These are phyloP conservation scores for Alloteropsis semialata DNA, from an alignment of 176 grass and related monocot species.

Conservation along the genomic window DNA sequence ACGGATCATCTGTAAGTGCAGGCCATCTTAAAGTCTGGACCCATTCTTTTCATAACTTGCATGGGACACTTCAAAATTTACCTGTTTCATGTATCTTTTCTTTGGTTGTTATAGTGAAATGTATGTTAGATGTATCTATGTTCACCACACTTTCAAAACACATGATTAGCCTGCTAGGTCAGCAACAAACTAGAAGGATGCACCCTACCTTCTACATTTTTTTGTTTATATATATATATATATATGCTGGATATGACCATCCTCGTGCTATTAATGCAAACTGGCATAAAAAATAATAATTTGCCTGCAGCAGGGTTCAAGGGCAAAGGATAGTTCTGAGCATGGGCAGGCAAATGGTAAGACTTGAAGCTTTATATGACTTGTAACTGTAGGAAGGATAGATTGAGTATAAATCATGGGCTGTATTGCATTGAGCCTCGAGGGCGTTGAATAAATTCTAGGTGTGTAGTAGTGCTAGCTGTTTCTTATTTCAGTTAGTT, in stretches of 20 bases:
- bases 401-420: too few relatives aligned
- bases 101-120: background rate
- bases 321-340: conserved; percentile 52
- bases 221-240: conserved; percentile 31
- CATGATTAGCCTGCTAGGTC: conserved; percentile 15
- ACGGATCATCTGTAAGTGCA: background rate
- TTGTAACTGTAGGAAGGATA: too few relatives aligned
- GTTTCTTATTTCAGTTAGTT: too few relatives aligned
- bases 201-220: background rate
- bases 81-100: background rate
- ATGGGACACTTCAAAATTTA: background rate
- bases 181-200: conserved; percentile 23
- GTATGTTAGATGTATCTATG: conserved; percentile 3
- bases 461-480: too few relatives aligned
- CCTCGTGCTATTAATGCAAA: conserved; percentile 14
- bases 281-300: conserved; percentile 16
- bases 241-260: conserved; percentile 17
- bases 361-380: conserved; percentile 1
- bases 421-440: too few relatives aligned
- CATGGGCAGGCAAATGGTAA: conserved; percentile 44
- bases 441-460: too few relatives aligned
- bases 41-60: background rate
- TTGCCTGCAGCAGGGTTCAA: conserved; percentile 52
- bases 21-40: background rate
- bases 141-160: background rate